These are phyloP conservation scores for Hamamelis virginiana DNA, from an alignment of 164 flowering plant species.

Conservation along the genomic window DNA sequence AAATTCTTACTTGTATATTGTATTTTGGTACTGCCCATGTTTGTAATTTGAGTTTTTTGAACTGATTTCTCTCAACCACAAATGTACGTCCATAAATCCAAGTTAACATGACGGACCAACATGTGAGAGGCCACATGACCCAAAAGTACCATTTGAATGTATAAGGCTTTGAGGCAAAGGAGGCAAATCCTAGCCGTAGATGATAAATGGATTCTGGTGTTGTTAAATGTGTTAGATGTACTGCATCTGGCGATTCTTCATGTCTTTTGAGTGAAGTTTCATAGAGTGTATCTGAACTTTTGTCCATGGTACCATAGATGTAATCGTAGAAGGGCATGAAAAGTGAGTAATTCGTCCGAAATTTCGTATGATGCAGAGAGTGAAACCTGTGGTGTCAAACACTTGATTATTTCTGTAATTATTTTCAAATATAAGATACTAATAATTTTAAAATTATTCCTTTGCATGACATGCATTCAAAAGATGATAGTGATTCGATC, in stretches of 20 bases:
- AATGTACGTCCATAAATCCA: constrained; percentile 26
- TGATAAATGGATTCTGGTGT: constrained; percentile 37
- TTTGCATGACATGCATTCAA: too few relatives aligned
- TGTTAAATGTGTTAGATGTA: constrained; percentile 35
- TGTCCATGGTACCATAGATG: too few relatives aligned
- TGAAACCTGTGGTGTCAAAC: constrained; percentile 41
- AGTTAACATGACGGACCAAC: constrained; percentile 15
- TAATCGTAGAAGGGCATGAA: too few relatives aligned
- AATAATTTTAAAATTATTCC: too few relatives aligned
- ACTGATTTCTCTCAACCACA: constrained; percentile 24
- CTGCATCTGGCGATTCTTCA: constrained; percentile 28
- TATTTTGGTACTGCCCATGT: too few relatives aligned
- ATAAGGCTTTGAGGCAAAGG: constrained; percentile 31
- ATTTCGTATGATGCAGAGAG: constrained; percentile 36
- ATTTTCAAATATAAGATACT: too few relatives aligned
- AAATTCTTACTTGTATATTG: too few relatives aligned
- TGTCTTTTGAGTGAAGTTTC: too few relatives aligned
- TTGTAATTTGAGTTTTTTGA: constrained; percentile 23
- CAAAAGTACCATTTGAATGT: constrained; percentile 17
- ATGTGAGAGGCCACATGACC: constrained; percentile 40
- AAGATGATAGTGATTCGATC: too few relatives aligned
- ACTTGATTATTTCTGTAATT: too few relatives aligned
- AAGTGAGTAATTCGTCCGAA: constrained; percentile 34
- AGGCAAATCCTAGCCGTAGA: constrained; percentile 27
- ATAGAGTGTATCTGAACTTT: constrained; percentile 17